Percentiles rank a stretch among this genome's conserved stretches.
Conservation (phyloP, 306 rosid genomes). For the Rosa chinensis region DNA sequence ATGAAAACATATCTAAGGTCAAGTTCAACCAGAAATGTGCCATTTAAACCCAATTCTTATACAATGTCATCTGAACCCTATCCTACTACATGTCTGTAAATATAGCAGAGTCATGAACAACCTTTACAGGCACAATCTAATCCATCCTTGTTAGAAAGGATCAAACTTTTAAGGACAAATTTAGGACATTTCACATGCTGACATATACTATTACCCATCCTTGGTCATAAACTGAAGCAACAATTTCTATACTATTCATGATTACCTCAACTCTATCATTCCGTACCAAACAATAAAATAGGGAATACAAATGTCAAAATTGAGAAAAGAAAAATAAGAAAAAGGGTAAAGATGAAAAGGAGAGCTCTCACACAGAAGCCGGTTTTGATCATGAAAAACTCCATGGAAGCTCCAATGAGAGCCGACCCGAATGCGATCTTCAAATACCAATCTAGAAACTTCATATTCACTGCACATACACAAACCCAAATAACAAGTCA, state of each 20-base stretch:
- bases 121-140: background rate
- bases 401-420: conserved; percentile 89
- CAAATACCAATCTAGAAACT: conserved; percentile 83
- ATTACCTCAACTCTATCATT: background rate
- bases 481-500: background rate
- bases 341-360: conserved; percentile 34
- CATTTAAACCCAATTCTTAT: background rate
- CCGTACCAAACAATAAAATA: background rate
- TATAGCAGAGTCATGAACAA: background rate
- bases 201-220: background rate
- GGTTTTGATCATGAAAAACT: conserved; percentile 82
- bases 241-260: background rate
- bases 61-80: background rate
- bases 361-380: conserved; percentile 85
- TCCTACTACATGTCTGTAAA: background rate
- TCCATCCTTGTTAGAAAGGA: background rate
- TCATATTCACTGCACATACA: conserved; percentile 47
- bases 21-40: background rate
- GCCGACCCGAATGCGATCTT: conserved; percentile 77
- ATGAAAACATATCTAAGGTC: background rate
- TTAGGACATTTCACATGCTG: background rate
- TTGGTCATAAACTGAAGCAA: background rate
- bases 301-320: background rate
- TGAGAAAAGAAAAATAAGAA: background rate
- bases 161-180: background rate